Base-by-base conservation (phyloP, 2,329 filamentous ascomycete genomes). In the Trichoderma polysporum region DNA sequence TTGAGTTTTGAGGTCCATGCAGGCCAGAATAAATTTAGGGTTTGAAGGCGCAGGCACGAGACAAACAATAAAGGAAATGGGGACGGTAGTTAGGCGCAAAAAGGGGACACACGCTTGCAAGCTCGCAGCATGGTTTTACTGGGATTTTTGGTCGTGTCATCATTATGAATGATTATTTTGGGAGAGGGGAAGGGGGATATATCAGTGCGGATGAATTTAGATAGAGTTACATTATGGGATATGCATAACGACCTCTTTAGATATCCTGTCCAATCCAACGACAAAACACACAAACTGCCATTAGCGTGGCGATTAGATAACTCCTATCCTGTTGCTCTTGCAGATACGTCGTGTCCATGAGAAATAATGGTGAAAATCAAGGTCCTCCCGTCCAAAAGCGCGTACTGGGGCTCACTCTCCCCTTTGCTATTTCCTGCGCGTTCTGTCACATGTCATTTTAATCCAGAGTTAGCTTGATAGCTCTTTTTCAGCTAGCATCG, bases 201-300 rank as follows among this genome's bases (percentile, higher is more conserved):
- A 47, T 35, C 37, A 37, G 50, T 27, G 50, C 39, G 29, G 27
- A 6, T 29, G 41, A 13, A 33, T 31, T 35, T 25, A 33, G 37
- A 54, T 54, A 54, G 50, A 27, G 37, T 31, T 63, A 63, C 29
- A 63, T 45, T n/a, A 25, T 45, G 45, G 37, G 60, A 63, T 63
- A 54, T 35, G 60, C 17, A 54, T 63, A n/a, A 63, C 37, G 49
- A 35, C 59, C 47, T 29, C 13, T 53, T n/a, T 53, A 22, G 33
- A 62, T 41, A 27, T 29, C 22, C 29, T 39, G 59, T 39, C 39
- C 49, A 39, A 35, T 29, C 22, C n/a, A 60, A 33, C 33, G 25
- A 41, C 35, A 17, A 47, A 39, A 52, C n/a, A n/a, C n/a, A 29
- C 15, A 17, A 17, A 29, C 0, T 17, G 27, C 37, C 37, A 17